Evolutionary conservation across 177 flowering plant species (phyloP), one percentile per base, ranked within the genome.

Genomic region (Tripterygium wilfordii): DNA sequence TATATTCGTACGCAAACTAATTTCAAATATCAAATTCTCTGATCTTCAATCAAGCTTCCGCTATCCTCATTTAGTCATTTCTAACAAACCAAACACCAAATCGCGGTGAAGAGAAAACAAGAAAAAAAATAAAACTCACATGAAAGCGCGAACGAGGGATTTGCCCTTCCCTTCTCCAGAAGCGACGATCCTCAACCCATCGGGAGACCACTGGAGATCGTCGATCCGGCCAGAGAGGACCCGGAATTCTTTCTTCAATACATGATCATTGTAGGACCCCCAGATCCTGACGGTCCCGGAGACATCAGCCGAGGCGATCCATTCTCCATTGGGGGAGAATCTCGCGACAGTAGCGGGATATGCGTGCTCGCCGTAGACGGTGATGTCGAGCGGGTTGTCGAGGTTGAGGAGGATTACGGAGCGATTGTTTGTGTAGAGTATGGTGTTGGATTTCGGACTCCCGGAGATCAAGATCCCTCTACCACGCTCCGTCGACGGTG

Each of bases 261-360:
- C 96, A 42, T 67, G 75, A 1, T 78, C 96, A 51, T 76, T 76
- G 58, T 65, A 77, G 20, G 66, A 48, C 18, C 97, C 99, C 97
- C 99, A 92, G 66, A 91, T 82, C 70, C 90, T 65, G 5, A 91
- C 94, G 27, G 79, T 67, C 0, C 96, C 98, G 5, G 95, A 83
- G 7, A 70, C 94, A 49, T 91, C 98, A 10, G 86, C 98, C 10
- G 98, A 91, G 17, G 98, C 98, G 71, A 92, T 66, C 99, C 99
- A 89, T 71, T 92, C 99, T 10, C 92, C 96, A 51, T 89, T 92
- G 41, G 99, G 99, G 1, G 99, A 92, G 65, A 61, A 92, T 1
- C 99, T 63, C 4, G 97, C 97, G 31, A 89, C 94, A 8, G 98
- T 91, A 36, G 74, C 88, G 10, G 70, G 90, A 59, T 91, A 91